Evolutionary conservation across 2,329 filamentous ascomycete genomes (phyloP).

Genomic region (Colletotrichum sp.): DNA sequence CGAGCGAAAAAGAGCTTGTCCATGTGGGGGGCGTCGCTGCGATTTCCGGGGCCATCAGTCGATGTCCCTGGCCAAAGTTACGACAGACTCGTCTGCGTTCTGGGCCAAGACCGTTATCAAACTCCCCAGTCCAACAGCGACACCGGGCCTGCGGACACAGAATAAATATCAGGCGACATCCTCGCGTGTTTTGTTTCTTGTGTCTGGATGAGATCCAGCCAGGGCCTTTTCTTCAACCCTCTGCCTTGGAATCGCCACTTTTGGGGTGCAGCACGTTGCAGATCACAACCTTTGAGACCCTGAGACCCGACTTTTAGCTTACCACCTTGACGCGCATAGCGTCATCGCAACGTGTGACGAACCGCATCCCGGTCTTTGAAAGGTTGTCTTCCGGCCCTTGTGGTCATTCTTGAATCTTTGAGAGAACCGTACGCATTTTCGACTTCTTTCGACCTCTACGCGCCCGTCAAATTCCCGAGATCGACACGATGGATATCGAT

Average conservation of each 20-base stretch:
- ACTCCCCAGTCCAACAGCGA: conserved; percentile 1
- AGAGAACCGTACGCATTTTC: background rate
- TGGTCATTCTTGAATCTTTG: background rate
- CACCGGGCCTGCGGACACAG: background rate
- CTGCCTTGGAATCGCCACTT: conserved; percentile 15
- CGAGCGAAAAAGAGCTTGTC: conserved; percentile 1
- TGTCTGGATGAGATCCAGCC: background rate
- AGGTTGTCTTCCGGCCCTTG: background rate
- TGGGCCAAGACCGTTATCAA: background rate
- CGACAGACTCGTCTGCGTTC: background rate
- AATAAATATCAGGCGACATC: conserved; percentile 15
- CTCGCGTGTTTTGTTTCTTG: background rate
- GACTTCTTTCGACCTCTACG: background rate
- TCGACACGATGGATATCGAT: conserved; percentile 8
- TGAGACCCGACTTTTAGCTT: background rate
- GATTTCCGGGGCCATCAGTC: conserved; percentile 11
- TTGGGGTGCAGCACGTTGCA: background rate
- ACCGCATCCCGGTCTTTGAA: background rate
- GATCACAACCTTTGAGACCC: conserved; percentile 5
- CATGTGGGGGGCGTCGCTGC: conserved; percentile 6
- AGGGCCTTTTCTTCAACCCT: background rate
- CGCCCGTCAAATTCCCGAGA: background rate
- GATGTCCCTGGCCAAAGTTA: background rate
- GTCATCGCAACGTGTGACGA: conserved; percentile 10
- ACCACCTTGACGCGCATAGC: conserved; percentile 5